A percentile compares a stretch with the other conserved stretches of the same genome.
Evolutionary conservation across 208 protist species (phyloP).

Genomic region (Phytomonas sp.): DNA sequence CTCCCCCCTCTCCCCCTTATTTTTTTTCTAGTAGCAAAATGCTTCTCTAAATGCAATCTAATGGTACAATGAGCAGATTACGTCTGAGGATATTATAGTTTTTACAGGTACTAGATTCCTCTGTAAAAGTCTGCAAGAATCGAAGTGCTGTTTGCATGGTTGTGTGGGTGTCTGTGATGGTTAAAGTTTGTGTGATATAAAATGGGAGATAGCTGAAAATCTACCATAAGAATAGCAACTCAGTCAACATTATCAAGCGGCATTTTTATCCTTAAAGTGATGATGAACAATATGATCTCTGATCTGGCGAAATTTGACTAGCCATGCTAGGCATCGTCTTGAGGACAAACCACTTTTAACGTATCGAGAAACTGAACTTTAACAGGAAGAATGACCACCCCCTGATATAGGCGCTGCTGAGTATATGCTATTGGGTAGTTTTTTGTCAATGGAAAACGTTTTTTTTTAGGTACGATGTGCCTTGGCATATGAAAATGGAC

Average conservation of each 20-base stretch:
- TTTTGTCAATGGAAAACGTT: background rate
- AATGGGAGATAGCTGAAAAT: background rate
- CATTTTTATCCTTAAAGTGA: background rate
- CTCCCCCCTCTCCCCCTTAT: no score
- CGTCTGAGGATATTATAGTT: background rate
- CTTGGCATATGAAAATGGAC: background rate
- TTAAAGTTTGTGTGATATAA: background rate
- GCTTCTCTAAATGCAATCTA: background rate
- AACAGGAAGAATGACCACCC: background rate
- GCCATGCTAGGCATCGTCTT: background rate
- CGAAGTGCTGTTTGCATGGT: background rate
- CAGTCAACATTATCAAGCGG: background rate
- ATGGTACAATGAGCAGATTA: background rate
- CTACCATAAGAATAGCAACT: background rate
- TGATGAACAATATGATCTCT: background rate
- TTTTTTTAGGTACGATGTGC: background rate
- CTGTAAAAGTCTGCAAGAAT: background rate
- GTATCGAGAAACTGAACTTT: background rate
- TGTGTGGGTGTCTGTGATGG: background rate
- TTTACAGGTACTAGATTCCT: background rate
- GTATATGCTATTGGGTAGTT: background rate
- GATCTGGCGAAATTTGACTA: background rate
- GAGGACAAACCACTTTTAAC: background rate
- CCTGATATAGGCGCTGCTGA: constrained; percentile 1
- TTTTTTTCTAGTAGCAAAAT: background rate